These are phyloP conservation scores for Ustilago loliicola DNA, from an alignment of 1,284 basidiomycete species.

Conservation along the genomic window DNA sequence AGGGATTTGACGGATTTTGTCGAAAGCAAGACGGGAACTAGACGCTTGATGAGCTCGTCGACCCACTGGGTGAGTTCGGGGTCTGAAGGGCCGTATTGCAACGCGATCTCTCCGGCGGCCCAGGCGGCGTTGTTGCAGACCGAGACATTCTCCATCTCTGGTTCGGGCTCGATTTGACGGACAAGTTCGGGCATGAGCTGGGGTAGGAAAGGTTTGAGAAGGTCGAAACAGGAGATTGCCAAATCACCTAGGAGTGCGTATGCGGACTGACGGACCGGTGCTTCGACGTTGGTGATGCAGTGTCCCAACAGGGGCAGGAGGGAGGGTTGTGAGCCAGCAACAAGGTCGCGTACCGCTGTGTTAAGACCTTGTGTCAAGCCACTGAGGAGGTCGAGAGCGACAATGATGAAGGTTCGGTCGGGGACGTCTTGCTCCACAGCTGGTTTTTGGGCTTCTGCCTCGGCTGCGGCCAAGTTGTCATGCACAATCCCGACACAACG, in stretches of 20 bases:
- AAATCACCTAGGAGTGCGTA: conserved; percentile 97
- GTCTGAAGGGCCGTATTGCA: conserved; percentile 72
- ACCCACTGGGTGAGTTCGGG: conserved; percentile 65
- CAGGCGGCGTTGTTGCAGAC: conserved; percentile 99
- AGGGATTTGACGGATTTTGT: conserved; percentile 92
- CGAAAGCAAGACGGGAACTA: conserved; percentile 91
- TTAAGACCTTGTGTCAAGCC: conserved; percentile 95
- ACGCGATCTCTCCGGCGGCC: conserved; percentile 96
- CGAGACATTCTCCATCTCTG: conserved; percentile 89
- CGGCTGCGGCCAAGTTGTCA: conserved; percentile 78
- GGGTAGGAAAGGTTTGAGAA: conserved; percentile 82
- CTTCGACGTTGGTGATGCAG: conserved; percentile 81
- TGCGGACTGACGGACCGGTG: conserved; percentile 93
- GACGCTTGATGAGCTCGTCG: conserved; percentile 81
- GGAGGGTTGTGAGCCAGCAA: conserved; percentile 61
- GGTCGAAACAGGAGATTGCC: conserved; percentile 91
- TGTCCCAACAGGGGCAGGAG: conserved; percentile 64
- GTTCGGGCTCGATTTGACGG: conserved; percentile 88
- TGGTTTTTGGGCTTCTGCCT: conserved; percentile 90
- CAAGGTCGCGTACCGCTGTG: conserved; percentile 71
- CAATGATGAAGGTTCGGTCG: conserved; percentile 78
- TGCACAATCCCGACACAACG: conserved; percentile 90
- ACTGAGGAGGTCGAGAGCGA: conserved; percentile 93
- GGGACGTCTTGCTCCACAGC: conserved; percentile 61
- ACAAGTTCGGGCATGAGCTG: conserved; percentile 91